Evolutionary conservation across 306 rosid species (phyloP).

Genomic region (Pyrus betulifolia): DNA sequence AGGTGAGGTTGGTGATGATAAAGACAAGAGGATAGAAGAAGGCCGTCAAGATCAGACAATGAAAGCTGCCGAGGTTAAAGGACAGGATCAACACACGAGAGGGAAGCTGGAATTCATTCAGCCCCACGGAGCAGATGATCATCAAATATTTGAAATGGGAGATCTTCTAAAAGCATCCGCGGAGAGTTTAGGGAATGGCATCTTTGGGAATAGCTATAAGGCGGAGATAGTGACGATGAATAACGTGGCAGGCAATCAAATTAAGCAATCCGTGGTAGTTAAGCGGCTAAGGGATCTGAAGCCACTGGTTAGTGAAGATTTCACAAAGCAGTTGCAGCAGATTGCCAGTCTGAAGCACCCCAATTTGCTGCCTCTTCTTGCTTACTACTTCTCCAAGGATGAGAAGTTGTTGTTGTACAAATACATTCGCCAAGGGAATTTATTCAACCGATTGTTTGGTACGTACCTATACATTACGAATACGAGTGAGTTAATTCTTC

Average conservation of each 20-base stretch:
- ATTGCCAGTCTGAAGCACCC: conserved; percentile 49
- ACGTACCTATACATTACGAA: neutral
- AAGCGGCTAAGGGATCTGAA: conserved; percentile 71
- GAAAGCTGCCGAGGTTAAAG: conserved; percentile 15
- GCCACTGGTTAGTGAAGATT: conserved; percentile 49
- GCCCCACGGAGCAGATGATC: neutral
- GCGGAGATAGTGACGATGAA: conserved; percentile 25
- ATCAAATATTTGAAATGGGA: conserved; percentile 34
- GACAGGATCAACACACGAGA: conserved; percentile 8
- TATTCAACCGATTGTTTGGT: conserved; percentile 63
- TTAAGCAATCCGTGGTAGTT: conserved; percentile 46
- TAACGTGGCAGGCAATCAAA: neutral
- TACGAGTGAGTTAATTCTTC: neutral
- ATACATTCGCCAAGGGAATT: conserved; percentile 52
- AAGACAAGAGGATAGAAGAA: conserved; percentile 20
- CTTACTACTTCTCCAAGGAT: conserved; percentile 50
- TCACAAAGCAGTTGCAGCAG: conserved; percentile 28
- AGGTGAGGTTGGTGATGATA: conserved; percentile 14
- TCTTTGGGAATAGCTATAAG: conserved; percentile 63
- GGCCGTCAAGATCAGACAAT: conserved; percentile 9
- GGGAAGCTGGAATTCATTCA: conserved; percentile 47
- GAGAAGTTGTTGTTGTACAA: conserved; percentile 60
- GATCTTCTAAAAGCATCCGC: conserved; percentile 77
- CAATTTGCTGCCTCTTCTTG: conserved; percentile 61
- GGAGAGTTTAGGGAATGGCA: conserved; percentile 73